A percentile compares a stretch with the other conserved stretches of the same genome.
These are phyloP conservation scores for Blastobotrys mokoenaii DNA, from an alignment of 805 yeast genomes.

Conservation along the genomic window DNA sequence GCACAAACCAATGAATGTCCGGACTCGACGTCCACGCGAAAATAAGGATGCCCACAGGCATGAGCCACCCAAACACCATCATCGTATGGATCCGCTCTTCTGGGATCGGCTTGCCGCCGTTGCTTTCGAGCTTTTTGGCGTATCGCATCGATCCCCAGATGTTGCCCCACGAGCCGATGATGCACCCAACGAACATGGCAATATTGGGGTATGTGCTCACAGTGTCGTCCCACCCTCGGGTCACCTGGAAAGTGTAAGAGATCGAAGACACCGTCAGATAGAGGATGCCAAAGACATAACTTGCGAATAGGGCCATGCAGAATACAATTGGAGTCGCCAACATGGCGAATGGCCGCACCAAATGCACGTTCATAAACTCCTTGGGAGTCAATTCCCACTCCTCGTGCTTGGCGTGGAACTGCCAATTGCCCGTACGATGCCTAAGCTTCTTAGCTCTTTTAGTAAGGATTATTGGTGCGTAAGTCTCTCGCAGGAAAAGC, in stretches of 20 bases:
- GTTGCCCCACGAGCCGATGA: slow-evolving; percentile 27
- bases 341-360: slow-evolving; percentile 74
- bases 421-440: slow-evolving; percentile 69
- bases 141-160: slow-evolving; percentile 23
- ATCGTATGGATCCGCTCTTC: slow-evolving; percentile 51
- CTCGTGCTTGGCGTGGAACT: slow-evolving; percentile 89
- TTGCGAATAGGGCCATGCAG: slow-evolving; percentile 34
- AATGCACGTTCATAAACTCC: slow-evolving; percentile 65
- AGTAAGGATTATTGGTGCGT: slow-evolving; percentile 43
- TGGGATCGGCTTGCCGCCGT: slow-evolving; percentile 44
- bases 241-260: slow-evolving; percentile 28
- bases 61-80: slow-evolving; percentile 38
- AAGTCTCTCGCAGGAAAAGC: slow-evolving; percentile 31
- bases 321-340: slow-evolving; percentile 42
- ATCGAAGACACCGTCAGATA: slow-evolving; percentile 36
- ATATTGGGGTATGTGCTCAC: slow-evolving; percentile 27
- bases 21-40: slow-evolving; percentile 53
- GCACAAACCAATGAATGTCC: slow-evolving; percentile 44
- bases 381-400: slow-evolving; percentile 62
- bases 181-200: slow-evolving; percentile 27
- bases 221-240: slow-evolving; percentile 28
- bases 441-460: slow-evolving; percentile 59
- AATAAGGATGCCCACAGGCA: slow-evolving; percentile 49
- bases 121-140: slow-evolving; percentile 19
- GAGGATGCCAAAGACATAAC: slow-evolving; percentile 37